Evolutionary conservation across 2,329 filamentous ascomycete species (phyloP).

Genomic region (Nemania sp.): DNA sequence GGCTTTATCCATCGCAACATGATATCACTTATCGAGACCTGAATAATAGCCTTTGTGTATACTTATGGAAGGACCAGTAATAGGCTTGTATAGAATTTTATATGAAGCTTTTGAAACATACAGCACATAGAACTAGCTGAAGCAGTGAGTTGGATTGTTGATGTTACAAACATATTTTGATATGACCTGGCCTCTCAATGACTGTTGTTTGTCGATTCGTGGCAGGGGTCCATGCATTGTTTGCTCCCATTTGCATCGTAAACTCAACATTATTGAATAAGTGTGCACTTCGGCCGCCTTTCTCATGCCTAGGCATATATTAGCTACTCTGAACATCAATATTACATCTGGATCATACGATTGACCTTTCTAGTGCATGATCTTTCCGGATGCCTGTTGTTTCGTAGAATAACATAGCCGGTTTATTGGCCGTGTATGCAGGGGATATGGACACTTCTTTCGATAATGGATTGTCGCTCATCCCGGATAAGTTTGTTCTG

Average conservation of each 20-base stretch:
- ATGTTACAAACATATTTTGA: constrained; percentile 15
- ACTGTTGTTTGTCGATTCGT: constrained; percentile 48
- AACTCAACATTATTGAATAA: constrained; percentile 49
- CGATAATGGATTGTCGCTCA: background rate
- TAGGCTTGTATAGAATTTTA: background rate
- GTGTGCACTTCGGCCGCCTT: constrained; percentile 23
- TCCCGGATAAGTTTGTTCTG: background rate
- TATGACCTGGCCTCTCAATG: constrained; percentile 42
- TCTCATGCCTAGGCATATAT: constrained; percentile 28
- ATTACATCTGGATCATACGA: background rate
- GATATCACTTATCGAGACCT: constrained; percentile 14
- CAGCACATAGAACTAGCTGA: background rate
- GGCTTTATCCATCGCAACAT: constrained; percentile 3
- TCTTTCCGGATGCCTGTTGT: background rate
- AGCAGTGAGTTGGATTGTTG: background rate
- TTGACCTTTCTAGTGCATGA: constrained; percentile 14
- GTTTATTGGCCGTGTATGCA: constrained; percentile 1
- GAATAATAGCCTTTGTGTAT: too few species aligned
- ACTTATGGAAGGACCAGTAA: background rate
- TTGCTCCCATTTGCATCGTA: constrained; percentile 33
- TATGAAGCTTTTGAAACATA: background rate
- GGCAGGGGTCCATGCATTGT: constrained; percentile 32
- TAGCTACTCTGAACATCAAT: background rate
- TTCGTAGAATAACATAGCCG: background rate
- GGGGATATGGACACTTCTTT: background rate